These are phyloP conservation scores for Amborella trichopoda DNA, from an alignment of 164 flowering plant species.

Conservation along the genomic window DNA sequence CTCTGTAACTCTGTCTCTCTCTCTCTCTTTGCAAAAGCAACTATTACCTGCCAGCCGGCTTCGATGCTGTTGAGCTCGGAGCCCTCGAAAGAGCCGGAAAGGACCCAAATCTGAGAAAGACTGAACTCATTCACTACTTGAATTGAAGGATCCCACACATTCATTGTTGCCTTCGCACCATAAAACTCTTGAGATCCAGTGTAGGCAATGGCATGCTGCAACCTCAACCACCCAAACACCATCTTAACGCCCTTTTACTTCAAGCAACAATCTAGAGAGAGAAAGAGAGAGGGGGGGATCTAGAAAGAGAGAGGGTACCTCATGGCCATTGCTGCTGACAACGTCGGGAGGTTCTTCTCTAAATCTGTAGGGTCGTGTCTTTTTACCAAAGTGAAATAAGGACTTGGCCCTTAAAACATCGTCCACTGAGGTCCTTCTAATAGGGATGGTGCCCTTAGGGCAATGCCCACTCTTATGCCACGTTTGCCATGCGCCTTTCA, in stretches of 20 bases:
- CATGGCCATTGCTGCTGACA: conserved; percentile 82
- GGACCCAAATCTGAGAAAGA: conserved; percentile 85
- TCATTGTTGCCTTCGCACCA: conserved; percentile 87
- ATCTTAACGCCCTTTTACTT: too few relatives aligned
- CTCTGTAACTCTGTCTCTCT: too few relatives aligned
- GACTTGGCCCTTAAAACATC: conserved; percentile 92
- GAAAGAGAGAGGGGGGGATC: too few relatives aligned
- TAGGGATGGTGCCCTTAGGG: conserved; percentile 78
- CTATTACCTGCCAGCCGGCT: conserved; percentile 99
- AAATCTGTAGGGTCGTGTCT: conserved; percentile 18
- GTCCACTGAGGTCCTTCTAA: conserved; percentile 59
- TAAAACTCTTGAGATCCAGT: conserved; percentile 59
- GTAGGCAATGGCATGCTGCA: conserved; percentile 90
- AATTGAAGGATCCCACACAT: conserved; percentile 92
- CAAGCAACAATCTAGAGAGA: too few relatives aligned
- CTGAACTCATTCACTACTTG: conserved; percentile 78
- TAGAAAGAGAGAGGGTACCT: conserved; percentile 51
- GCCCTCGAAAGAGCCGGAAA: conserved; percentile 83
- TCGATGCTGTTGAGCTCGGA: conserved; percentile 94
- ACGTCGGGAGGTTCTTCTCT: conserved; percentile 72
- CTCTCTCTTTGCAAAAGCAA: background rate
- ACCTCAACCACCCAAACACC: too few relatives aligned
- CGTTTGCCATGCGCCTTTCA: conserved; percentile 53
- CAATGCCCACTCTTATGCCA: conserved; percentile 81
- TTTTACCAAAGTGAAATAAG: conserved; percentile 73